phyloP scores from a whole-genome alignment of 352 stramenopile species.

The Albugo laibachii region DNA sequence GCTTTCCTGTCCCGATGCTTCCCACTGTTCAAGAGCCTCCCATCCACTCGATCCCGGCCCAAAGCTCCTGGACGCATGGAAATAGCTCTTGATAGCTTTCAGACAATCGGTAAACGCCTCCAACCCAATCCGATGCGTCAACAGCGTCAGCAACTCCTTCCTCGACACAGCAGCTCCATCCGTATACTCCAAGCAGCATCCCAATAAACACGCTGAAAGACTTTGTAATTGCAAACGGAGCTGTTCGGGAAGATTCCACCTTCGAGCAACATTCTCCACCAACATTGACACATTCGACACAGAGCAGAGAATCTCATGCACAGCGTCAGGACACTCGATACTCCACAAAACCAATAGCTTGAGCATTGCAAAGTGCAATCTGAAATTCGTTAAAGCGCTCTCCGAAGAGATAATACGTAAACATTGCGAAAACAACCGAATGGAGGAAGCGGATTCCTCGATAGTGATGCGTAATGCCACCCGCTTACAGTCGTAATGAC shows the following conservation, averaged over 20 bases:
- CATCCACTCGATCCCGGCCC: background rate
- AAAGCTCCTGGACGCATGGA: background rate
- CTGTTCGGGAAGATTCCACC: background rate
- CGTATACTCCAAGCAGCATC: background rate
- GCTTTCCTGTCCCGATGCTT: slow-evolving; percentile 3
- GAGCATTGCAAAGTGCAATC: slow-evolving; percentile 29
- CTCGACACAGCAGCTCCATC: background rate
- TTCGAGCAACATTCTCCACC: slow-evolving; percentile 12
- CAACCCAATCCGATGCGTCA: slow-evolving; percentile 37
- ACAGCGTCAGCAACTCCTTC: slow-evolving; percentile 42
- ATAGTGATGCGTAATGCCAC: slow-evolving; percentile 40
- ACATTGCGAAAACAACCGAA: slow-evolving; percentile 40
- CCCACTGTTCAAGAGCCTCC: background rate
- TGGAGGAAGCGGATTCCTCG: slow-evolving; percentile 20
- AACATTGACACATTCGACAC: slow-evolving; percentile 36
- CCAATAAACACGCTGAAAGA: slow-evolving; percentile 1
- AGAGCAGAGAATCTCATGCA: slow-evolving; percentile 30
- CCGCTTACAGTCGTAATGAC: slow-evolving; percentile 44
- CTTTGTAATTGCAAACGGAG: background rate
- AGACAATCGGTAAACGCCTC: slow-evolving; percentile 43
- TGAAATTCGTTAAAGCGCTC: slow-evolving; percentile 11
- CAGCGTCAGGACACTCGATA: slow-evolving; percentile 28
- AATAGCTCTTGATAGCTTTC: slow-evolving; percentile 22
- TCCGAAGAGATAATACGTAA: slow-evolving; percentile 15
- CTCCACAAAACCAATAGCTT: slow-evolving; percentile 39